phyloP scores from a whole-genome alignment of 1,139 yeast species.

The Taphrina sp. region DNA sequence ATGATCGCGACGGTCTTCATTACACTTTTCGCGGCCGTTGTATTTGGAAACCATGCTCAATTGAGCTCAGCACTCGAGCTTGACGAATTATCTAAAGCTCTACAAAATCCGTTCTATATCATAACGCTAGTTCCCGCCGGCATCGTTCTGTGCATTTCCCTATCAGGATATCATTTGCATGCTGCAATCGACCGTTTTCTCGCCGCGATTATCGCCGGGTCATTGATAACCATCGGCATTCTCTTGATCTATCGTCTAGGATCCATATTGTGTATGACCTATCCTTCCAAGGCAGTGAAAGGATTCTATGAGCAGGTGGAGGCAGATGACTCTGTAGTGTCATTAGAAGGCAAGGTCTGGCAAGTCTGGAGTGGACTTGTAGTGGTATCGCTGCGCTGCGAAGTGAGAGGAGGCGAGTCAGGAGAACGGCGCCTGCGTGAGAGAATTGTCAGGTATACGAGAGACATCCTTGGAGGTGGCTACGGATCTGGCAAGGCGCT shows the following conservation, averaged over 20 bases:
- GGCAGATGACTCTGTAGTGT: constrained; percentile 15
- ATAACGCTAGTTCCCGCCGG: constrained; percentile 23
- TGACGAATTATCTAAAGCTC: constrained; percentile 6
- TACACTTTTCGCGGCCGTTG: constrained; percentile 15
- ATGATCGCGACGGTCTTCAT: constrained; percentile 10
- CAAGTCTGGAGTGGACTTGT: constrained; percentile 27
- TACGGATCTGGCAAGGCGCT: constrained; percentile 27
- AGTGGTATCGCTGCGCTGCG: constrained; percentile 17
- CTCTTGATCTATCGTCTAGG: constrained; percentile 21
- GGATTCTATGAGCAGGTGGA: constrained; percentile 9
- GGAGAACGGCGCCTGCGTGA: constrained; percentile 24
- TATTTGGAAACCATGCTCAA: constrained; percentile 13
- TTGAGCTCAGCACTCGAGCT: constrained; percentile 12
- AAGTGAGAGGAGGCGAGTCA: constrained; percentile 29
- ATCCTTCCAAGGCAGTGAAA: constrained; percentile 17
- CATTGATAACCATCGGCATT: constrained; percentile 14
- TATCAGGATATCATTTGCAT: constrained; percentile 6
- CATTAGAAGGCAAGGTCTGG: constrained; percentile 27
- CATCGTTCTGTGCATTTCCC: constrained; percentile 1
- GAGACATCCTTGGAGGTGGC: constrained; percentile 32
- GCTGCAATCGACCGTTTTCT: constrained; percentile 8
- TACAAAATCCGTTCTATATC: constrained; percentile 21
- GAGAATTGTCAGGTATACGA: constrained; percentile 18
- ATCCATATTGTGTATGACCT: constrained; percentile 30
- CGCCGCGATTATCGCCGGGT: constrained; percentile 9